Conservation (phyloP, 2,329 filamentous ascomycete species). For the Penicillium vulpinum region DNA sequence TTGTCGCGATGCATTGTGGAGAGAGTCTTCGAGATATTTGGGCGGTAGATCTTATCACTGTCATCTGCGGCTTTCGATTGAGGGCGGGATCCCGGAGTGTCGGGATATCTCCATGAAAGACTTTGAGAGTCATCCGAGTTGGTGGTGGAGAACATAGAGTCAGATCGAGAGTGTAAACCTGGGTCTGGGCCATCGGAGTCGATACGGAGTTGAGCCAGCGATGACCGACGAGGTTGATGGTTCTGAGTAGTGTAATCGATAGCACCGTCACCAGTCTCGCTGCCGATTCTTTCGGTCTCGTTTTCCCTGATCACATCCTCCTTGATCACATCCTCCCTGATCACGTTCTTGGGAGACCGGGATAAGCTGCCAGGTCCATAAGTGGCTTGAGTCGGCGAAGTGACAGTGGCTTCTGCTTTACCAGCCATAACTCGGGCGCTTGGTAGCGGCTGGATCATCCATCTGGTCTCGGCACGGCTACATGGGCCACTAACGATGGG, state of each 20-base stretch:
- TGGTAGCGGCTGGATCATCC: slow-evolving; percentile 95
- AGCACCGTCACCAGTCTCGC: slow-evolving; percentile 8
- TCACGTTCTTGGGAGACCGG: neutral
- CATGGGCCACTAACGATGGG: slow-evolving; percentile 75
- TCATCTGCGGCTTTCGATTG: slow-evolving; percentile 38
- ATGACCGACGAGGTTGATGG: slow-evolving; percentile 18
- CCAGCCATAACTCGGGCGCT: slow-evolving; percentile 87
- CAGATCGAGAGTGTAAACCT: slow-evolving; percentile 30
- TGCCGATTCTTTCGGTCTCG: slow-evolving; percentile 1
- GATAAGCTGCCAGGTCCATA: slow-evolving; percentile 12
- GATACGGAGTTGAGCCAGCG: slow-evolving; percentile 16
- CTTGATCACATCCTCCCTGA: slow-evolving; percentile 2
- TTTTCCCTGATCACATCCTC: neutral
- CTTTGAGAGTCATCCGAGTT: slow-evolving; percentile 31
- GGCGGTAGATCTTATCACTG: slow-evolving; percentile 31
- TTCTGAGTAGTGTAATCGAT: slow-evolving; percentile 14
- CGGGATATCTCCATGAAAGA: slow-evolving; percentile 34
- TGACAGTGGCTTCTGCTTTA: slow-evolving; percentile 55
- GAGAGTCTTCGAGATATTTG: slow-evolving; percentile 35
- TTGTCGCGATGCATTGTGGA: slow-evolving; percentile 33
- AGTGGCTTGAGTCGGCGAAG: slow-evolving; percentile 24
- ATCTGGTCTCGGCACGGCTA: slow-evolving; percentile 69
- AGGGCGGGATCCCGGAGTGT: slow-evolving; percentile 39
- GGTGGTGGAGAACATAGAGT: slow-evolving; percentile 33
- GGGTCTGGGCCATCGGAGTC: slow-evolving; percentile 10